Conservation (phyloP, 148 eudicot genomes). For the Hydrangea macrophylla region DNA sequence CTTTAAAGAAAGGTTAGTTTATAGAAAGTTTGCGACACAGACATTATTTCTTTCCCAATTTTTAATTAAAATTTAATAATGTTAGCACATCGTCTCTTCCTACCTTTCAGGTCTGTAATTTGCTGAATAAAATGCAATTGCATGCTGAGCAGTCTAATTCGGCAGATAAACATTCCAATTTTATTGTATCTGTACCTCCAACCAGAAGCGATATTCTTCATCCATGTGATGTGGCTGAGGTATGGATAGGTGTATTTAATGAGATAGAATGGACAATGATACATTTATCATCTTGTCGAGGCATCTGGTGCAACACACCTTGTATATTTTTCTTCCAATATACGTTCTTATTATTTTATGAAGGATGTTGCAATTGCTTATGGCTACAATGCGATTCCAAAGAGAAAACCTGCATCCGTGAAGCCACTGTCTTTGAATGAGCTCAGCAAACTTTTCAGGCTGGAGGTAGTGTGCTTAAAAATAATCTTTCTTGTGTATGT, state of each 20-base stretch:
- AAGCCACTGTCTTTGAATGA: constrained; percentile 73
- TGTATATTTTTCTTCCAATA: neutral
- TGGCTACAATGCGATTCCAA: constrained; percentile 90
- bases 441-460: constrained; percentile 66
- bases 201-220: constrained; percentile 97
- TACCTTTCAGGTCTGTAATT: constrained; percentile 55
- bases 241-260: constrained; percentile 14
- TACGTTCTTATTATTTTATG: constrained; percentile 1
- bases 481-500: too few relatives aligned
- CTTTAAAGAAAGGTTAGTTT: neutral
- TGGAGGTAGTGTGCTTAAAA: constrained; percentile 51
- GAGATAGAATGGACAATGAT: neutral
- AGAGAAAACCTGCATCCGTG: constrained; percentile 67
- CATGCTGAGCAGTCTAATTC: constrained; percentile 49
- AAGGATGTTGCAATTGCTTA: constrained; percentile 99
- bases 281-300: neutral
- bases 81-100: constrained; percentile 2
- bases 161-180: constrained; percentile 33
- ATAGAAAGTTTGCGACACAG: neutral
- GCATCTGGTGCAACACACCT: neutral
- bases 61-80: neutral
- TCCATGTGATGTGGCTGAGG: constrained; percentile 99
- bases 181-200: constrained; percentile 79
- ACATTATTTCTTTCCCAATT: neutral
- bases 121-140: constrained; percentile 86